phyloP scores from a whole-genome alignment of 2,329 filamentous ascomycete genomes.

The Biscogniauxia mediterranea region DNA sequence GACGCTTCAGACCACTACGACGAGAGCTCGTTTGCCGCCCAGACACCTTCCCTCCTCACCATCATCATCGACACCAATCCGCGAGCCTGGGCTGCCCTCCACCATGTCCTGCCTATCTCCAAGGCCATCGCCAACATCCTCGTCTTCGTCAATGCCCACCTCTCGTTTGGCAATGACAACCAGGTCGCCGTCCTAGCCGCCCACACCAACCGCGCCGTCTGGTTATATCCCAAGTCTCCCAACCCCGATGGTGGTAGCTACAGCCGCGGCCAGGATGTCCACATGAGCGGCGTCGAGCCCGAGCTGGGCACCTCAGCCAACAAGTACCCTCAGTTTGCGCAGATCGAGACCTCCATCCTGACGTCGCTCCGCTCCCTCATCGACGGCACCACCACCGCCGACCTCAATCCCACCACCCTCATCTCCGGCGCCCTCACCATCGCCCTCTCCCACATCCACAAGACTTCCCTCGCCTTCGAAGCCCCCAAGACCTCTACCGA shows the following conservation, averaged over 20 bases:
- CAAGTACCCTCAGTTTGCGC: constrained; percentile 89
- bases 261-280: constrained; percentile 48
- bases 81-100: constrained; percentile 82
- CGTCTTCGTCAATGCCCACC: constrained; percentile 94
- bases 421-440: constrained; percentile 89
- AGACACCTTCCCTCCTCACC: constrained; percentile 78
- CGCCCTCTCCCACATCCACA: constrained; percentile 87
- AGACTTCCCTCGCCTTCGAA: constrained; percentile 65
- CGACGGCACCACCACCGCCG: constrained; percentile 59
- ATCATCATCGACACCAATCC: constrained; percentile 96
- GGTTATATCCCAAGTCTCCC: constrained; percentile 73
- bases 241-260: constrained; percentile 30
- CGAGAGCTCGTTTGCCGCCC: constrained; percentile 47
- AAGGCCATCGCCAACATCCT: constrained; percentile 84
- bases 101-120: constrained; percentile 72
- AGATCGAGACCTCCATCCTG: constrained; percentile 80
- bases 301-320: constrained; percentile 56
- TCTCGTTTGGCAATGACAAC: constrained; percentile 91
- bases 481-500: constrained; percentile 50
- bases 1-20: constrained; percentile 63
- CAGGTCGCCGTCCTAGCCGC: constrained; percentile 89
- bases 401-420: constrained; percentile 73
- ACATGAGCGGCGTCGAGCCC: constrained; percentile 52
- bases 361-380: constrained; percentile 73
- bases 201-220: constrained; percentile 80